Percentiles rank a stretch among this genome's conserved stretches.
phyloP scores from a whole-genome alignment of 495 filamentous ascomycete species.

The Jackrogersella multiformis region DNA sequence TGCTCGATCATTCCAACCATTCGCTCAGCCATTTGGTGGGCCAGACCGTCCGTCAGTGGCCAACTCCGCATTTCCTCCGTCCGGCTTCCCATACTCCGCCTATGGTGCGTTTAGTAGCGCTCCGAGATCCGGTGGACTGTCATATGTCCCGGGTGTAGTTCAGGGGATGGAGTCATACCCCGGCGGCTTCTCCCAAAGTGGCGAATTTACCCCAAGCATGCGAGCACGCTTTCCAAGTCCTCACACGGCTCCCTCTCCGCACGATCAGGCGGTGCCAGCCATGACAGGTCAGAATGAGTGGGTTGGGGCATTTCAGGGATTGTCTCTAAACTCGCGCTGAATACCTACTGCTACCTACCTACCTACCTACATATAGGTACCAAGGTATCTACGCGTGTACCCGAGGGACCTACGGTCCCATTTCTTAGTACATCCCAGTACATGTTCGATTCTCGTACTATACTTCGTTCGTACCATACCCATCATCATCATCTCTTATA shows the following conservation, averaged over 20 bases:
- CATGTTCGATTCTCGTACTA: slow-evolving; percentile 49
- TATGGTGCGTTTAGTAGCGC: slow-evolving; percentile 57
- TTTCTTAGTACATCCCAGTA: slow-evolving; percentile 17
- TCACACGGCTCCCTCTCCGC: slow-evolving; percentile 46
- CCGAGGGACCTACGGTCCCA: too few relatives aligned
- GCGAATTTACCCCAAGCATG: slow-evolving; percentile 51
- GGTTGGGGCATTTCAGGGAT: slow-evolving; percentile 60
- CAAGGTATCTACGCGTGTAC: background rate
- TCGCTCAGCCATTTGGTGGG: slow-evolving; percentile 47
- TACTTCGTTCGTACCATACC: slow-evolving; percentile 45
- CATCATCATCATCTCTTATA: slow-evolving; percentile 23
- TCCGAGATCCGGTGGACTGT: slow-evolving; percentile 48
- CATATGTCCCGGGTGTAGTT: slow-evolving; percentile 51
- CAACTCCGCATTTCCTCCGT: slow-evolving; percentile 47
- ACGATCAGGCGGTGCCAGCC: slow-evolving; percentile 49
- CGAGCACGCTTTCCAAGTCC: slow-evolving; percentile 57
- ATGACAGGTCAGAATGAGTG: slow-evolving; percentile 55
- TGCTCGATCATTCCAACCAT: slow-evolving; percentile 51
- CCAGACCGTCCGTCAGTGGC: slow-evolving; percentile 49
- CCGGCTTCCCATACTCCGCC: slow-evolving; percentile 54
- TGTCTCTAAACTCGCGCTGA: slow-evolving; percentile 63
- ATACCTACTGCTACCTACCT: background rate
- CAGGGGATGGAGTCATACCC: slow-evolving; percentile 55
- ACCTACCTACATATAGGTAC: too few relatives aligned
- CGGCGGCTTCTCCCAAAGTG: slow-evolving; percentile 51